phyloP scores from a whole-genome alignment of 1,284 basidiomycete species.

The Bothia castanella region DNA sequence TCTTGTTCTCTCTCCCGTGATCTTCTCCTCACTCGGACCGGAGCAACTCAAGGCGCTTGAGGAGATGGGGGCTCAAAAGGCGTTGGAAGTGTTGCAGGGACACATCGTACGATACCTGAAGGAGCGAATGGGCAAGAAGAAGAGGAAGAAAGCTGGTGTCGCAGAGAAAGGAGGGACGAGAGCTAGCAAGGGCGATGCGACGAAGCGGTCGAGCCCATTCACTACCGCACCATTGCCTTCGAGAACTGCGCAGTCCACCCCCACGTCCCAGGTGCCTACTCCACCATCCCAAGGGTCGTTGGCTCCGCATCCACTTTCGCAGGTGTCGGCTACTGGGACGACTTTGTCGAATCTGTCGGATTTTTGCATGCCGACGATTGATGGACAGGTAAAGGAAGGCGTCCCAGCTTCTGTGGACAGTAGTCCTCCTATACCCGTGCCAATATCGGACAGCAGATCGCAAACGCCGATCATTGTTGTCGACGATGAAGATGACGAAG shows the following conservation, averaged over 20 bases:
- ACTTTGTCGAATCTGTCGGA: slow-evolving; percentile 6
- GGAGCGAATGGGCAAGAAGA: slow-evolving; percentile 54
- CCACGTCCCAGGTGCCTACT: not conserved
- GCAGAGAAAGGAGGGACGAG: slow-evolving; percentile 18
- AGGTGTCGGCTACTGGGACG: not conserved
- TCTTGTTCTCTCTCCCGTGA: slow-evolving; percentile 78
- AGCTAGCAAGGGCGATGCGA: slow-evolving; percentile 1
- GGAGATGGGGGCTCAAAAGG: slow-evolving; percentile 77
- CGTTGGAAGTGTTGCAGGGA: slow-evolving; percentile 76
- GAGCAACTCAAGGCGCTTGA: slow-evolving; percentile 76
- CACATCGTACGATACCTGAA: slow-evolving; percentile 85
- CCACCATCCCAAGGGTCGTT: not conserved
- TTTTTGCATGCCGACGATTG: slow-evolving; percentile 11
- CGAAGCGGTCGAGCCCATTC: slow-evolving; percentile 34
- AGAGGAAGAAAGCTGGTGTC: slow-evolving; percentile 26
- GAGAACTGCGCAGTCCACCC: slow-evolving; percentile 21
- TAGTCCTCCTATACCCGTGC: slow-evolving; percentile 25
- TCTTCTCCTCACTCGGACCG: slow-evolving; percentile 75
- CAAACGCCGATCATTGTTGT: slow-evolving; percentile 49
- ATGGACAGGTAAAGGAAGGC: slow-evolving; percentile 19
- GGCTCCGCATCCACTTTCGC: not conserved
- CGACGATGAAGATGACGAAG: slow-evolving; percentile 55
- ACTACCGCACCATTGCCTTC: slow-evolving; percentile 39
- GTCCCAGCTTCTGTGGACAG: slow-evolving; percentile 14
- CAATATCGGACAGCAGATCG: slow-evolving; percentile 31